phyloP scores from a whole-genome alignment of 1,284 basidiomycete genomes.

The Sporisorium scitamineum region DNA sequence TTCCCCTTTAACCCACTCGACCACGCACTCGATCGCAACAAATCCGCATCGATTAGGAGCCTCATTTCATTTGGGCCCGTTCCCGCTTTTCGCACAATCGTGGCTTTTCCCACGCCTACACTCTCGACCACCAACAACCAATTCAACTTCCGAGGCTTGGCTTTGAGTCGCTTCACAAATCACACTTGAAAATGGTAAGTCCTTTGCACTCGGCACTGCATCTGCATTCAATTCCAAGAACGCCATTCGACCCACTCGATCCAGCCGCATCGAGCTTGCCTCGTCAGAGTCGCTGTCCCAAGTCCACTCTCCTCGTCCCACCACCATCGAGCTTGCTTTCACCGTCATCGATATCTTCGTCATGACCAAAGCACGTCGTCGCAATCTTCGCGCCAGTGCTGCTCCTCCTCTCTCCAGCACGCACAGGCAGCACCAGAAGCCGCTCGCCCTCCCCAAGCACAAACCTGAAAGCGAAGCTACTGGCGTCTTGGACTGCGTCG shows the following conservation, averaged over 20 bases:
- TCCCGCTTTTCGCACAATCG: background rate
- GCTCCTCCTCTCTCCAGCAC: conserved; percentile 6
- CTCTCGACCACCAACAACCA: conserved; percentile 2
- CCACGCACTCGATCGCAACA: background rate
- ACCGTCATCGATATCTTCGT: too few species aligned
- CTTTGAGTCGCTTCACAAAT: background rate
- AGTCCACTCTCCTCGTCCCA: background rate
- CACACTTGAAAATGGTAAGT: conserved; percentile 25
- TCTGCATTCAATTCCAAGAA: conserved; percentile 3
- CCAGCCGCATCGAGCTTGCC: background rate
- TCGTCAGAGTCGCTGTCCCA: background rate
- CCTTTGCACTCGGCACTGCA: conserved; percentile 1
- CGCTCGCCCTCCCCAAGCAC: background rate
- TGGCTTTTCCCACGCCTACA: background rate
- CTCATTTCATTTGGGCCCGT: background rate
- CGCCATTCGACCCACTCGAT: conserved; percentile 10
- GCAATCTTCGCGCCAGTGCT: conserved; percentile 27
- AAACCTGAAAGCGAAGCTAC: background rate
- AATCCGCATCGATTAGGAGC: background rate
- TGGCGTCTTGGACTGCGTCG: background rate
- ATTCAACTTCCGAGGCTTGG: background rate
- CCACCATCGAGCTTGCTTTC: background rate
- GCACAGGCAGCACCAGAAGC: background rate
- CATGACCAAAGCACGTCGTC: conserved; percentile 38
- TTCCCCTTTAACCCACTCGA: background rate